Percentiles rank a stretch among this genome's conserved stretches.
Evolutionary conservation across 164 flowering plant genomes (phyloP).

Genomic region (Aristolochia californica): DNA sequence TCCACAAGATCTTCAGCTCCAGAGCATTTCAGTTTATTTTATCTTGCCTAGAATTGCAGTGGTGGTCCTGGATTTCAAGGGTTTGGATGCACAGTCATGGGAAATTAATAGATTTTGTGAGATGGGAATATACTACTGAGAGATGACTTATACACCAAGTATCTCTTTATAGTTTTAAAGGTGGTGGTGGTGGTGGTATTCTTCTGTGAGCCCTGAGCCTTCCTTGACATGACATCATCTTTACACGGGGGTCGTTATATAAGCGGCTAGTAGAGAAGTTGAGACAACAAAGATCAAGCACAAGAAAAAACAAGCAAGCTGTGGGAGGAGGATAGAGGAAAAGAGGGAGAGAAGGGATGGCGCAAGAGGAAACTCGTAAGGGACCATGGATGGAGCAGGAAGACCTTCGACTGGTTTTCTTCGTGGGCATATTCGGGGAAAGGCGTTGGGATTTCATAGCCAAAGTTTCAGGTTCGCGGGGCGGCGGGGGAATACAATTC

Average conservation of each 20-base stretch:
- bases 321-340: not conserved
- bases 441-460: constrained; percentile 98
- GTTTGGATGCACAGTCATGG: too few species aligned
- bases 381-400: constrained; percentile 99
- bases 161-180: too few species aligned
- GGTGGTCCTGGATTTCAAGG: too few species aligned
- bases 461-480: constrained; percentile 97
- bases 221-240: not conserved
- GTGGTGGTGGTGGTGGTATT: too few species aligned
- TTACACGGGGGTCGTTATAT: not conserved
- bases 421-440: constrained; percentile 78
- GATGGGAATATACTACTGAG: too few species aligned
- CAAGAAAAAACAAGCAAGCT: not conserved
- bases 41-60: too few species aligned
- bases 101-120: too few species aligned
- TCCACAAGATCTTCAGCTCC: too few species aligned
- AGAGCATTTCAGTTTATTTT: too few species aligned
- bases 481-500: constrained; percentile 59
- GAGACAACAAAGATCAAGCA: not conserved
- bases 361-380: constrained; percentile 52
- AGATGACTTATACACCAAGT: too few species aligned
- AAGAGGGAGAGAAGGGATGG: constrained; percentile 21
- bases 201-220: too few species aligned
- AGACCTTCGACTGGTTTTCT: constrained; percentile 63
- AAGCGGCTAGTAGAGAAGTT: not conserved